Conservation (phyloP, 495 filamentous ascomycete genomes). For the Glonium stellatum region DNA sequence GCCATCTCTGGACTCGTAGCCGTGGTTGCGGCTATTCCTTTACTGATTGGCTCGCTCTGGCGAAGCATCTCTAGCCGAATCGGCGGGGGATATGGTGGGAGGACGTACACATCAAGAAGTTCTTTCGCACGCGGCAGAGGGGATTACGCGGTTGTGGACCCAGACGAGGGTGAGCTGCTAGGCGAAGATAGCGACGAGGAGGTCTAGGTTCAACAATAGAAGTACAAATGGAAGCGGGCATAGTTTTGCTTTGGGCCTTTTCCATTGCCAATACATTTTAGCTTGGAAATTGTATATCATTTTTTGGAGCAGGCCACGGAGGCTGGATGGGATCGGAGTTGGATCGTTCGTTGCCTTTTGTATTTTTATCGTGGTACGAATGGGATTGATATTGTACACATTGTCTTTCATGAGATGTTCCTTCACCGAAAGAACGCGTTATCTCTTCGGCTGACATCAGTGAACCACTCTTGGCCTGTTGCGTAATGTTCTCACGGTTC, state of each 20-base stretch:
- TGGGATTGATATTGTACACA: not conserved
- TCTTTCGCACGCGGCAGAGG: conserved; percentile 76
- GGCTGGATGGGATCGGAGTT: conserved; percentile 51
- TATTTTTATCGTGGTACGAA: not conserved
- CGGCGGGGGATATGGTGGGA: conserved; percentile 38
- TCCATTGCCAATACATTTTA: not conserved
- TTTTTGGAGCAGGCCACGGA: not conserved
- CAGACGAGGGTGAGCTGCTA: conserved; percentile 85
- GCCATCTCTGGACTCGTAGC: conserved; percentile 71
- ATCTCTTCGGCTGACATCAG: no score
- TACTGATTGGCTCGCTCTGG: conserved; percentile 61
- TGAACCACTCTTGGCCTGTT: no score
- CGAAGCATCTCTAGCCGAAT: conserved; percentile 46
- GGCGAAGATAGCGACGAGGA: conserved; percentile 92
- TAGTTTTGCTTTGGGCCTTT: not conserved
- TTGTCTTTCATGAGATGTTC: not conserved
- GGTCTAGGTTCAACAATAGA: conserved; percentile 39
- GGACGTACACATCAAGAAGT: conserved; percentile 64
- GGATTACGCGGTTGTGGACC: conserved; percentile 77
- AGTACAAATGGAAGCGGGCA: not conserved
- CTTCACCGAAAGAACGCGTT: no score
- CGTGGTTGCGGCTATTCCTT: conserved; percentile 64
- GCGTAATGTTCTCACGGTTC: no score
- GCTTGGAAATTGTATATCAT: conserved; percentile 3
- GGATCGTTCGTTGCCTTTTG: not conserved